Conservation (phyloP, 768 basidiomycete species). For the Leucosporidium creatinivorum region DNA sequence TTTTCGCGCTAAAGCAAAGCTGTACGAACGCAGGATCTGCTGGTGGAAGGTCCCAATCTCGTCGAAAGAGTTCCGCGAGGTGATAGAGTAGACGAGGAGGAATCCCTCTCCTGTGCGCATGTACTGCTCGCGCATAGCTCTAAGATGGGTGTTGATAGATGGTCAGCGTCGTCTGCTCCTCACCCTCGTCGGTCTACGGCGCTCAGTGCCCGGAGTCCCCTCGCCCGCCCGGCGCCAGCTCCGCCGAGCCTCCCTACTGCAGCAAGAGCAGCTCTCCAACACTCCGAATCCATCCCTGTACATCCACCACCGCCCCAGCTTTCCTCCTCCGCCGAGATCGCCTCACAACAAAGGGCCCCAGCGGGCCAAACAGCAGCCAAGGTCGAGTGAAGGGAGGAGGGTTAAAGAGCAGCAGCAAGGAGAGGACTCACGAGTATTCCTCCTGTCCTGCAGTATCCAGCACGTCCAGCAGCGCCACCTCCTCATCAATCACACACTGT, state of each 20-base stretch:
- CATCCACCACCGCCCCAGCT: too few species aligned
- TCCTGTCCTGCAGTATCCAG: conserved; percentile 58
- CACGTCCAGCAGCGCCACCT: conserved; percentile 48
- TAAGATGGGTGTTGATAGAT: conserved; percentile 39
- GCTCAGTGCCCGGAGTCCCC: background rate
- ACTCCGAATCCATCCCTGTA: too few species aligned
- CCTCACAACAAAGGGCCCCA: too few species aligned
- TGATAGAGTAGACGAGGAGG: conserved; percentile 49
- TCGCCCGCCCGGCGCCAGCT: too few species aligned
- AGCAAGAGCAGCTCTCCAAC: too few species aligned
- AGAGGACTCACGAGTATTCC: conserved; percentile 75
- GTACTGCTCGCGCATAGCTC: conserved; percentile 98
- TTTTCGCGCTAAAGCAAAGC: rapidly evolving
- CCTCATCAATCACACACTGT: conserved; percentile 48
- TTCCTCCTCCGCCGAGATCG: too few species aligned
- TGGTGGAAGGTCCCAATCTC: conserved; percentile 46
- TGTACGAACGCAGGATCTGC: conserved; percentile 43
- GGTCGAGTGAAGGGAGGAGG: background rate
- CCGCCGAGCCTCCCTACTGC: too few species aligned
- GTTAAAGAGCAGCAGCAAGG: background rate
- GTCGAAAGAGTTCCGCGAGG: conserved; percentile 47
- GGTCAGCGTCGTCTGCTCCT: background rate
- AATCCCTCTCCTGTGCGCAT: conserved; percentile 70
- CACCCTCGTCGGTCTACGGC: background rate
- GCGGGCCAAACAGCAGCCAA: too few species aligned